These are phyloP conservation scores for Endocalyx cinctus DNA, from an alignment of 2,329 filamentous ascomycete species.

Conservation along the genomic window DNA sequence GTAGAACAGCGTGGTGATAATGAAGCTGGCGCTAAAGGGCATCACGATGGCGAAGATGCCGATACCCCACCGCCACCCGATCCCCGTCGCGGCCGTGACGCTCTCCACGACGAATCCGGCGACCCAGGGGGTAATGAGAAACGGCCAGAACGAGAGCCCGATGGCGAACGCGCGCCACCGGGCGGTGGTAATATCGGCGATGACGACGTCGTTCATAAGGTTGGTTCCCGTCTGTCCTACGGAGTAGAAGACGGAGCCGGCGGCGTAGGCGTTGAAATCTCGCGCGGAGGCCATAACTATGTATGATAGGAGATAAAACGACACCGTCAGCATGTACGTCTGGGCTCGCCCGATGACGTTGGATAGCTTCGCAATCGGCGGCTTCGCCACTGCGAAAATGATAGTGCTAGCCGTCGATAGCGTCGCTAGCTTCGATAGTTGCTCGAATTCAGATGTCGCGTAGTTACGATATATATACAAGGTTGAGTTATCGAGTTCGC, in stretches of 20 bases:
- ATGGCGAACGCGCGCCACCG: slow-evolving; percentile 47
- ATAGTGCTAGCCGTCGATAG: slow-evolving; percentile 29
- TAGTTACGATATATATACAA: slow-evolving; percentile 25
- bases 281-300: slow-evolving; percentile 52
- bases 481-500: slow-evolving; percentile 19
- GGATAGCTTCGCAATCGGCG: slow-evolving; percentile 57
- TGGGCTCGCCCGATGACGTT: slow-evolving; percentile 60
- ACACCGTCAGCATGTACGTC: slow-evolving; percentile 51
- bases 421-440: slow-evolving; percentile 24
- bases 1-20: slow-evolving; percentile 43
- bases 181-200: slow-evolving; percentile 54
- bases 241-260: slow-evolving; percentile 54
- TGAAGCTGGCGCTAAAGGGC: slow-evolving; percentile 43
- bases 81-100: slow-evolving; percentile 30
- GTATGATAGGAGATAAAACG: slow-evolving; percentile 52
- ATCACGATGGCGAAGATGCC: slow-evolving; percentile 53
- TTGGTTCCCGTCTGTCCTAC: slow-evolving; percentile 56
- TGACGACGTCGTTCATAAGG: slow-evolving; percentile 58
- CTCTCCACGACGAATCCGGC: slow-evolving; percentile 43
- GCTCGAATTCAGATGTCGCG: slow-evolving; percentile 26
- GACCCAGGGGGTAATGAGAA: slow-evolving; percentile 48
- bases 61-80: slow-evolving; percentile 53
- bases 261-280: slow-evolving; percentile 47
- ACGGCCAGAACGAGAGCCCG: slow-evolving; percentile 41
- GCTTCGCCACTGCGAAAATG: slow-evolving; percentile 50